Base-by-base conservation (phyloP, 2,329 filamentous ascomycete species). In the Colletotrichum sp. region DNA sequence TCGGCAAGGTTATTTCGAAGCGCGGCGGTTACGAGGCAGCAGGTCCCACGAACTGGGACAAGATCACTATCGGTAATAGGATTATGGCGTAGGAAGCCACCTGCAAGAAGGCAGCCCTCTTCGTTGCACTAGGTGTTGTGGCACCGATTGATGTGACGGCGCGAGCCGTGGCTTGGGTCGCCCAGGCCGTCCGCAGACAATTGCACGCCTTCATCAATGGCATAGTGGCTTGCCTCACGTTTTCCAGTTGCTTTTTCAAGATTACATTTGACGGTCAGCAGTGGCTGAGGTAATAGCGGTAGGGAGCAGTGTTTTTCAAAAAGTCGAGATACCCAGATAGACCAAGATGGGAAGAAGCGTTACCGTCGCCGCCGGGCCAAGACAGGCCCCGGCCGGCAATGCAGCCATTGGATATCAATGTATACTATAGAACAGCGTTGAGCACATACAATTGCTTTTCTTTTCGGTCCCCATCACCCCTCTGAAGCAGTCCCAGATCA, bases 1-100 rank as follows among this genome's bases (percentile, higher is more conserved):
- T 99, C 28, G 97, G 95, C 1, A 95, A 94, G 6, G 94, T 96
- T n/a, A 87, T 99, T 78, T 95, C 95, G 66, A 95, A 94, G 85
- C 91, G 88, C 32, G 94, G 92, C 76, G 85, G 90, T 71, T 98
- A 95, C 83, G 95, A 98, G 81, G 88, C 89, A 0, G 85, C 86
- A 3, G 92, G 92, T 0, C 91, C 91, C 4, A 77, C 79, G 10
- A 83, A 86, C 65, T 92, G 90, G 89, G 87, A 91, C 67, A 85
- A 82, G 73, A 83, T 82, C 57, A 83, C 80, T 9, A 63, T 84
- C 62, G 78, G 79, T 16, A 83, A 83, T 66, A 79, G 81, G 34
- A 78, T 83, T 64, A 79, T 75, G 68, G 76, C 73, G 49, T 77
- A 78, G 76, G 32, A 34, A 21, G 15, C 24, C 34, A 44, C 18